Evolutionary conservation across 75 land plant genomes (phyloP).

Genomic region (Pinus albicaulis): DNA sequence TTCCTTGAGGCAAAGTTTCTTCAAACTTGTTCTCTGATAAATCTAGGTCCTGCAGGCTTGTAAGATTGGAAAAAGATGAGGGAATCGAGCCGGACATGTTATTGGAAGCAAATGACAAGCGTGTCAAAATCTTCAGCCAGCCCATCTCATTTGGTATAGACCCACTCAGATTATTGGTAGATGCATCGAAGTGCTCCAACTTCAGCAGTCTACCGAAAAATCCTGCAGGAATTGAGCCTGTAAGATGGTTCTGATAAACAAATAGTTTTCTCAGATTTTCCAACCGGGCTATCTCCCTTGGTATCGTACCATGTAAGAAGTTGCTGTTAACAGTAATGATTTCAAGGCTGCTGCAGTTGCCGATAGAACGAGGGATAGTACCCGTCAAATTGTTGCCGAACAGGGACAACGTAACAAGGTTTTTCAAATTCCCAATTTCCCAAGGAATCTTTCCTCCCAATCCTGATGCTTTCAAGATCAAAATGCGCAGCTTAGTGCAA

Average conservation of each 20-base stretch:
- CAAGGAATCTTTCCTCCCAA: slow-evolving; percentile 12
- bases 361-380: slow-evolving; percentile 29
- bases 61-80: slow-evolving; percentile 13
- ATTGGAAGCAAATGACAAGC: slow-evolving; percentile 14
- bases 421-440: slow-evolving; percentile 1
- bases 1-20: slow-evolving; percentile 21
- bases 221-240: slow-evolving; percentile 53
- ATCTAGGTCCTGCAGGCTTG: slow-evolving; percentile 4
- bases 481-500: slow-evolving; percentile 28
- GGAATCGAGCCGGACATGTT: slow-evolving; percentile 23
- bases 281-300: slow-evolving; percentile 57
- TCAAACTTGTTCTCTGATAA: slow-evolving; percentile 30
- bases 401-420: slow-evolving; percentile 15
- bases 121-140: neutral
- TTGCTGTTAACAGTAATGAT: slow-evolving; percentile 31
- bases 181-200: slow-evolving; percentile 34
- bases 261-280: slow-evolving; percentile 35
- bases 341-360: slow-evolving; percentile 23
- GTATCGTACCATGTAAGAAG: slow-evolving; percentile 48
- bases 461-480: slow-evolving; percentile 39
- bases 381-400: slow-evolving; percentile 49
- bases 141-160: slow-evolving; percentile 25
- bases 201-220: slow-evolving; percentile 9
- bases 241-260: slow-evolving; percentile 36
- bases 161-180: slow-evolving; percentile 36